Evolutionary conservation across 164 flowering plant genomes (phyloP), one percentile per base, ranked within the genome.

Genomic region (Euptelea pleiosperma): DNA sequence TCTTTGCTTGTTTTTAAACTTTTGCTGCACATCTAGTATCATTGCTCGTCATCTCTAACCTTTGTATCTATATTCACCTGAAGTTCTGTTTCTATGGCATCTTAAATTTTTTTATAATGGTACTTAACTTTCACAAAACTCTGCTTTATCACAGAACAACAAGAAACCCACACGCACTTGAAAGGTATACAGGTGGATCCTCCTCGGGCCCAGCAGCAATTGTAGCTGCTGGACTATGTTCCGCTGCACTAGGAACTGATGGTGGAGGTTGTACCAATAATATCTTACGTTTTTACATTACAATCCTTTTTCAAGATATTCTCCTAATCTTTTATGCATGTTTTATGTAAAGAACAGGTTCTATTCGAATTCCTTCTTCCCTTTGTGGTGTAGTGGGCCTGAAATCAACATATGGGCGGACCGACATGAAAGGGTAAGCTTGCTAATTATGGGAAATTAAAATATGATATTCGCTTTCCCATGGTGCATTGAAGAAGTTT

Each of bases 161-260:
- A 44, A 78, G 97, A 73, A 93, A 93, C 69, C 97, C 99, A 21
- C 94, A 93, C 70, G 85, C 71, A 18, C 75, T 75, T 24, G 84
- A 87, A 19, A 79, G 99, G 67, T 93, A 93, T 55, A 93, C 98
- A 0, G 98, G 98, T 46, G 98, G 98, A 66, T 93, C 98, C 57
- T 93, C 98, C 47, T 93, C 98, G 39, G 97, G 96, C 16, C 89
- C 97, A 46, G 97, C 92, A 52, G 97, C 98, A 58, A 61, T 93
- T 75, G 94, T 93, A 45, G 87, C 94, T 72, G 78, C 93, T 64
- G 97, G 98, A 72, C 43, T 90, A 59, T 89, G 97, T 67, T 81
- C 94, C 44, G 98, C 97, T 67, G 91, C 98, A 56, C 64, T 93
- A 46, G 98, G 98, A 76, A 87, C 96, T 39, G 97, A 90, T 69